Evolutionary conservation across 1,139 yeast species (phyloP).

Genomic region (Kodamaea derodonti): DNA sequence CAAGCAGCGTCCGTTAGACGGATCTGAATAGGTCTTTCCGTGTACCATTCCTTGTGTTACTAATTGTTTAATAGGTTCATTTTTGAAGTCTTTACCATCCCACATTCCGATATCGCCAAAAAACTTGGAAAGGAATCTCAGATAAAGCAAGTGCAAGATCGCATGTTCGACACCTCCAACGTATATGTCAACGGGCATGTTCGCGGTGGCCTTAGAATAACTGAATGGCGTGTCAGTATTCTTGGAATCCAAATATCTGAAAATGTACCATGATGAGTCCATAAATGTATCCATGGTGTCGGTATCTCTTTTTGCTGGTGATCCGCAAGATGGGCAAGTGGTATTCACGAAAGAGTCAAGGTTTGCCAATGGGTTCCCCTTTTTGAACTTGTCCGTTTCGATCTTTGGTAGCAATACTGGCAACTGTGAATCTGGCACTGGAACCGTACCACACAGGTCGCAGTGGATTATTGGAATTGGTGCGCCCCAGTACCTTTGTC

Average conservation of each 20-base stretch:
- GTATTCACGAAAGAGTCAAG: slow-evolving; percentile 69
- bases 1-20: slow-evolving; percentile 67
- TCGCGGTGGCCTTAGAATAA: slow-evolving; percentile 43
- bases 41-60: slow-evolving; percentile 99
- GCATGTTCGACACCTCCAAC: slow-evolving; percentile 98
- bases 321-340: slow-evolving; percentile 77
- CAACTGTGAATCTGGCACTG: slow-evolving; percentile 81
- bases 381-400: slow-evolving; percentile 35
- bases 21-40: slow-evolving; percentile 77
- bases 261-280: slow-evolving; percentile 96
- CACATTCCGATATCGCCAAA: slow-evolving; percentile 56
- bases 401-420: slow-evolving; percentile 78
- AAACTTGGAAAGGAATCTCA: slow-evolving; percentile 82
- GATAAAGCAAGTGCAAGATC: slow-evolving; percentile 79
- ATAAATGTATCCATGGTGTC: slow-evolving; percentile 98
- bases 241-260: slow-evolving; percentile 75
- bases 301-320: slow-evolving; percentile 78
- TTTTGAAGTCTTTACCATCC: slow-evolving; percentile 40
- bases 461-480: slow-evolving; percentile 96
- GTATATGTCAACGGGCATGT: slow-evolving; percentile 84
- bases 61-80: slow-evolving; percentile 77
- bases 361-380: slow-evolving; percentile 70
- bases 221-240: slow-evolving; percentile 55
- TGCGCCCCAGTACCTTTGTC: slow-evolving; percentile 98
- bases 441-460: slow-evolving; percentile 76